phyloP scores from a whole-genome alignment of 1,284 basidiomycete genomes.

The Trichosporon coremiiforme region DNA sequence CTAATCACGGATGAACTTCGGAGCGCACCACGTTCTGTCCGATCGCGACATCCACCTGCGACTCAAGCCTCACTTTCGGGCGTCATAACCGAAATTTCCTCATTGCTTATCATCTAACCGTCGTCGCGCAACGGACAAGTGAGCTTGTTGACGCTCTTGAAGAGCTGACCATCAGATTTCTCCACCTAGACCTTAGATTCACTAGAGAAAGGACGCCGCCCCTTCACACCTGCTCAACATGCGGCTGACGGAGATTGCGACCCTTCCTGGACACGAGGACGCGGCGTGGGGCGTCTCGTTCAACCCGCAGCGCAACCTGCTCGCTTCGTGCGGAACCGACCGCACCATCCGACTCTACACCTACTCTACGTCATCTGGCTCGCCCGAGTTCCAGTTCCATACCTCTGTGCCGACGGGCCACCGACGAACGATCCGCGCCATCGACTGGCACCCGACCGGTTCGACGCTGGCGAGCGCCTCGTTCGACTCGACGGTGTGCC shows the following conservation, averaged over 20 bases:
- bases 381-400: slow-evolving; percentile 61
- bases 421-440: slow-evolving; percentile 81
- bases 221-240: slow-evolving; percentile 23
- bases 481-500: slow-evolving; percentile 88
- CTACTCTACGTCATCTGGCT: slow-evolving; percentile 60
- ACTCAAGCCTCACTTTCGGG: slow-evolving; percentile 1
- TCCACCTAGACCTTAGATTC: slow-evolving; percentile 6
- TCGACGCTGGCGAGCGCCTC: slow-evolving; percentile 88
- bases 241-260: slow-evolving; percentile 41
- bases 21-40: neutral
- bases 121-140: neutral
- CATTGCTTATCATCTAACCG: neutral
- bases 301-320: slow-evolving; percentile 78
- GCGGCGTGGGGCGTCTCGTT: slow-evolving; percentile 87
- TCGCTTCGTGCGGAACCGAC: slow-evolving; percentile 93
- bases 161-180: neutral
- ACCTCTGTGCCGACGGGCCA: slow-evolving; percentile 79
- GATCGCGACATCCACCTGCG: neutral
- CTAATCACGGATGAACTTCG: slow-evolving; percentile 12
- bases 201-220: neutral
- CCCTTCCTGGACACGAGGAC: slow-evolving; percentile 71
- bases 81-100: slow-evolving; percentile 9
- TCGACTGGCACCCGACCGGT: slow-evolving; percentile 91
- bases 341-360: slow-evolving; percentile 84
- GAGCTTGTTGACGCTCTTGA: neutral